A percentile compares a stretch with the other conserved stretches of the same genome.
Evolutionary conservation across 192 early-diverging fungal species (phyloP).

Genomic region (Backusella sp.): DNA sequence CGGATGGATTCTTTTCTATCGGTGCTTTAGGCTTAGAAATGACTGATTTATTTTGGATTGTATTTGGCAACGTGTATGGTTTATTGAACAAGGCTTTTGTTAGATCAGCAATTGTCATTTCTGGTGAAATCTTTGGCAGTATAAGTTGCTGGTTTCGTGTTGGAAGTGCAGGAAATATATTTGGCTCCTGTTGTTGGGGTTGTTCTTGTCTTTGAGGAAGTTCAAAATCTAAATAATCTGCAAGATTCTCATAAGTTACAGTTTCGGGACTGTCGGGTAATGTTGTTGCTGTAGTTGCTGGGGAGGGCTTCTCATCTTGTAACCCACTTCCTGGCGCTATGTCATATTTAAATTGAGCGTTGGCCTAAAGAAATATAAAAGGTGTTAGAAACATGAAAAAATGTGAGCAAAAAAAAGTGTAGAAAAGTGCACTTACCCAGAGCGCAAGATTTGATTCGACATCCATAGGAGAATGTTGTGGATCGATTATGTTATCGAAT

Average conservation of each 20-base stretch:
- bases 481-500: conserved; percentile 12
- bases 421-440: conserved; percentile 11
- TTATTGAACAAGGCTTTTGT: not conserved
- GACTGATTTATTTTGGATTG: not conserved
- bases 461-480: not conserved
- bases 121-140: conserved; percentile 7
- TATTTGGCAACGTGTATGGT: not conserved
- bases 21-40: not conserved
- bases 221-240: conserved; percentile 33
- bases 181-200: not conserved
- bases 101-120: not conserved
- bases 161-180: not conserved
- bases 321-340: conserved; percentile 43
- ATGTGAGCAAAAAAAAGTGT: not conserved
- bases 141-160: not conserved
- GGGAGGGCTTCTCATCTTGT: conserved; percentile 16
- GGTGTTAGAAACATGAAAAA: not conserved
- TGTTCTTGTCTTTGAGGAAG: conserved; percentile 5
- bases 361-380: conserved; percentile 33
- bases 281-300: not conserved
- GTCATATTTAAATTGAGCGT: conserved; percentile 74
- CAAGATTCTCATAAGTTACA: conserved; percentile 18
- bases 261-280: not conserved
- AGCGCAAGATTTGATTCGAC: conserved; percentile 16
- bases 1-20: conserved; percentile 25